Evolutionary conservation across 2,329 filamentous ascomycete genomes (phyloP).

Genomic region (Botrytis elliptica): DNA sequence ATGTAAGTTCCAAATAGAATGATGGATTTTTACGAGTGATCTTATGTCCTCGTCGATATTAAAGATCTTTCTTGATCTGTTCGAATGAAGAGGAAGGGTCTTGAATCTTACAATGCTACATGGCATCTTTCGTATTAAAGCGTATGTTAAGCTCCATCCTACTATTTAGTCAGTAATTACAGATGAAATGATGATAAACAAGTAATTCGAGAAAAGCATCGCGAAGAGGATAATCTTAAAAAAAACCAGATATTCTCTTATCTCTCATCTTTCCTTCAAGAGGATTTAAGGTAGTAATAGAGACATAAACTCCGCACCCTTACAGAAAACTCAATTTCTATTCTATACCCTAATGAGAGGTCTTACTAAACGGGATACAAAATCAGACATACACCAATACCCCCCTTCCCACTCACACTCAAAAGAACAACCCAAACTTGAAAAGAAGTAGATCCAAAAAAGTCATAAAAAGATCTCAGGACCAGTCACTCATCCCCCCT

Average conservation of each 20-base stretch:
- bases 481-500: neutral
- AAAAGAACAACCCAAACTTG: too few relatives aligned
- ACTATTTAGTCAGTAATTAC: neutral
- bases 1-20: neutral
- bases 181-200: neutral
- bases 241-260: neutral
- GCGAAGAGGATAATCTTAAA: neutral
- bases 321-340: accelerated
- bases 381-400: neutral
- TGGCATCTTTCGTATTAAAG: neutral
- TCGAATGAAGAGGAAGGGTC: neutral
- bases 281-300: neutral
- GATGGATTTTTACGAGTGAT: neutral
- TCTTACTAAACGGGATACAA: neutral
- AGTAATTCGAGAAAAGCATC: neutral
- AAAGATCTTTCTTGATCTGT: accelerated
- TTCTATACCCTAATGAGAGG: accelerated
- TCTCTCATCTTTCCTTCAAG: neutral
- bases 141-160: neutral
- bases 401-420: neutral
- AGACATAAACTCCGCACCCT: neutral
- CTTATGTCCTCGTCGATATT: neutral
- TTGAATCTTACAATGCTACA: neutral
- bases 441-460: neutral
- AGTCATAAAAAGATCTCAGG: neutral